Evolutionary conservation across 2,329 filamentous ascomycete species (phyloP).

Genomic region (Drechslerella dactyloides): DNA sequence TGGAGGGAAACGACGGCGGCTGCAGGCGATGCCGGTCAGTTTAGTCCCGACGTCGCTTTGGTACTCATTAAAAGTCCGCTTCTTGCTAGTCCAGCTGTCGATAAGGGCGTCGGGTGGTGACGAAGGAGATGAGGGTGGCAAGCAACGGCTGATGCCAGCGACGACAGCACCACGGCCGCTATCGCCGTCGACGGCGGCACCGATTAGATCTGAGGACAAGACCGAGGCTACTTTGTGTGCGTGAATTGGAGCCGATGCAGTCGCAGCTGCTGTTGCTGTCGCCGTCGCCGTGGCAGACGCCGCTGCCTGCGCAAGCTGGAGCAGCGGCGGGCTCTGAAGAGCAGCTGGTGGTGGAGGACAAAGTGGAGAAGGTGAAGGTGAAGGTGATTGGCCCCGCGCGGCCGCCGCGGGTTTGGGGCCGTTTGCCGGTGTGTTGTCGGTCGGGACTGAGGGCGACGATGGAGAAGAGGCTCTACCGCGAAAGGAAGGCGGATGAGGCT

Average conservation of each 20-base stretch:
- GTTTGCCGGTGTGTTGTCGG: slow-evolving; percentile 41
- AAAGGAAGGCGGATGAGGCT: slow-evolving; percentile 48
- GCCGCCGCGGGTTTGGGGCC: slow-evolving; percentile 2
- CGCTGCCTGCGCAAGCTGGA: too few relatives aligned
- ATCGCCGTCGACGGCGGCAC: slow-evolving; percentile 18
- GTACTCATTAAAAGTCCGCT: slow-evolving; percentile 35
- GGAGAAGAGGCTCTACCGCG: slow-evolving; percentile 17
- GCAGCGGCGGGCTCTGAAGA: not conserved
- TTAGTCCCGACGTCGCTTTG: slow-evolving; percentile 10
- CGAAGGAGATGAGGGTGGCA: slow-evolving; percentile 17
- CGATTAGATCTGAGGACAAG: slow-evolving; percentile 22
- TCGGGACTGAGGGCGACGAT: slow-evolving; percentile 13
- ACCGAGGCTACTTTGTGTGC: not conserved
- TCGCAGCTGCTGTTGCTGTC: not conserved
- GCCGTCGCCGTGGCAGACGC: not conserved
- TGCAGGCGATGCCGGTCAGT: slow-evolving; percentile 9
- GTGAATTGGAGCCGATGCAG: not conserved
- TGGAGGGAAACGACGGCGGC: slow-evolving; percentile 17
- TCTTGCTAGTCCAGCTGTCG: slow-evolving; percentile 28
- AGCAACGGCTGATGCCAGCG: slow-evolving; percentile 8
- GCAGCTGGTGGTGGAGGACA: not conserved
- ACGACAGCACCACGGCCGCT: not conserved
- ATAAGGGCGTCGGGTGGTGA: not conserved
- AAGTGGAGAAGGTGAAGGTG: slow-evolving; percentile 16
- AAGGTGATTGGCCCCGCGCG: slow-evolving; percentile 26